Conservation (phyloP, 2,329 filamentous ascomycete genomes). For the Albifimbria verrucaria region DNA sequence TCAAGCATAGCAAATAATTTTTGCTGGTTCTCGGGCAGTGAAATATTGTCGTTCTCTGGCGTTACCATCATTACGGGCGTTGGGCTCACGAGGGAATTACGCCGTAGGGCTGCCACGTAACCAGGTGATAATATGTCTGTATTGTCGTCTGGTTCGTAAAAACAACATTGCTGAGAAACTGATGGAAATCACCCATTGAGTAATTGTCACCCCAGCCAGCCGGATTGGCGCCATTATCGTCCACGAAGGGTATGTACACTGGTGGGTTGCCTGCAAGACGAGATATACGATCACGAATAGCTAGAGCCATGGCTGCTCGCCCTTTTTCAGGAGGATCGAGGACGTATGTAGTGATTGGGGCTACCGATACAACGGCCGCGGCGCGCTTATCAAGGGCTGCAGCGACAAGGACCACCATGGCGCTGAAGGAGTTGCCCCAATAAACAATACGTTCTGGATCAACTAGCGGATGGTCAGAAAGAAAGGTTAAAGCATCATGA, state of each 20-base stretch:
- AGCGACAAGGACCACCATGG: constrained; percentile 19
- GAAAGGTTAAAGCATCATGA: constrained; percentile 33
- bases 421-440: constrained; percentile 29
- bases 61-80: constrained; percentile 23
- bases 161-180: too few species aligned
- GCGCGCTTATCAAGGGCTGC: constrained; percentile 24
- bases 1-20: too few species aligned
- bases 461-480: constrained; percentile 39
- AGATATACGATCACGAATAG: too few species aligned
- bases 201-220: too few species aligned
- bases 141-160: too few species aligned
- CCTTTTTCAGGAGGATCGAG: too few species aligned
- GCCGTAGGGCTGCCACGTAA: constrained; percentile 14
- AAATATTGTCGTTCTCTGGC: constrained; percentile 24
- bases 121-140: constrained; percentile 22
- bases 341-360: constrained; percentile 10
- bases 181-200: too few species aligned
- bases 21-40: constrained; percentile 23
- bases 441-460: constrained; percentile 19
- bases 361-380: constrained; percentile 18
- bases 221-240: too few species aligned
- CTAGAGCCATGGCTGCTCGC: too few species aligned
- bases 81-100: constrained; percentile 13
- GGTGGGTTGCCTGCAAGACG: too few species aligned
- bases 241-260: too few species aligned